Base-by-base conservation (phyloP, 495 filamentous ascomycete species). In the Xylaria sp. region DNA sequence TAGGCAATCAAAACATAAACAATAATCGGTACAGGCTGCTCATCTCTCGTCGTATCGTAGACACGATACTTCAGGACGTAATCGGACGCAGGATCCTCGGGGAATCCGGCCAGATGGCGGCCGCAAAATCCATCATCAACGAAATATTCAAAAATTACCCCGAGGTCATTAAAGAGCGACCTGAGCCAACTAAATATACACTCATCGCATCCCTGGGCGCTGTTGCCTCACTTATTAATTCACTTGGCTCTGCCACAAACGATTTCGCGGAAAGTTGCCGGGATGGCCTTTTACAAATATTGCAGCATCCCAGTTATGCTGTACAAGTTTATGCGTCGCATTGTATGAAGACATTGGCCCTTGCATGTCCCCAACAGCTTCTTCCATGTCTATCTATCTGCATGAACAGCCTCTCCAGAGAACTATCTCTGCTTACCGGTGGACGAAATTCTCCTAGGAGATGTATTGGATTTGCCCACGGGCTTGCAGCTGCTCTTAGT, bases 291-390 rank as follows among this genome's bases (percentile, higher is more conserved):
- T 84, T 98, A 44, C 94, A 98, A 75, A 93, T 97, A 14, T 83
- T 98, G 4, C 92, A 97, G 74, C 97, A 99, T 77, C 93, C 95
- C 3, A 98, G 93, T 81, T 98, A 98, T 77, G 94, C 94, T 9
- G 95, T 99, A 8, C 96, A 98, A 78, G 88, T 98, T 2, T 90
- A 95, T 74, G 91, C 93, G 1, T 92, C 96, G 37, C 88, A 91
- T 73, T 97, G 93, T 74, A 81, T 98, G 65, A 93, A 95, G 61
- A 89, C 86, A 9, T 97, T 98, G 75, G 91, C 97, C 7, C 83
- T 97, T 64, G 93, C 93, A 5, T 97, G 93, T 74, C 96, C 96
- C 8, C 90, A 96, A 75, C 94, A 98, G 76, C 88, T 99, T 31
- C 82, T 98, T 24, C 93, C 93, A 5, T 97, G 94, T 73, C 89